A percentile compares a stretch with the other conserved stretches of the same genome.
Conservation (phyloP, 805 yeast species). For the Saccharomycopsis javanensis region DNA sequence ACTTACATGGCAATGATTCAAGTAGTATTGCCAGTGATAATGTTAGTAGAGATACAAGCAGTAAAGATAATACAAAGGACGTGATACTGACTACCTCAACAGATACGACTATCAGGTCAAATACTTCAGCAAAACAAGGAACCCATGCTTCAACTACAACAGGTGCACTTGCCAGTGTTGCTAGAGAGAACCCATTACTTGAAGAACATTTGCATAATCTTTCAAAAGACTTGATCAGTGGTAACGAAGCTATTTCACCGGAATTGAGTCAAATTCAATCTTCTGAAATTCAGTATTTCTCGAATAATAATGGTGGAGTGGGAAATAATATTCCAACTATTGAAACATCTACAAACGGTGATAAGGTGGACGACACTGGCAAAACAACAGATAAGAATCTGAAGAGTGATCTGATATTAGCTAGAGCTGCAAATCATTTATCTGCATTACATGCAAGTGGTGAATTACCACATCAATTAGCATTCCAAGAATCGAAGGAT, state of each 20-base stretch:
- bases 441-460: conserved; percentile 6
- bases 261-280: conserved; percentile 15
- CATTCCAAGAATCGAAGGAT: conserved; percentile 49
- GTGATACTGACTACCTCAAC: not conserved
- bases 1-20: not conserved
- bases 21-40: not conserved
- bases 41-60: not conserved
- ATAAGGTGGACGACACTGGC: not conserved
- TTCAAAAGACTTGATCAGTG: conserved; percentile 18
- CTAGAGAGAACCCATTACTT: not conserved
- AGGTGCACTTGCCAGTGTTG: not conserved
- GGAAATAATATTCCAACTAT: conserved; percentile 4
- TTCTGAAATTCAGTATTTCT: conserved; percentile 14
- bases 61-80: not conserved
- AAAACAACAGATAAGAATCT: not conserved
- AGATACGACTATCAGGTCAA: not conserved
- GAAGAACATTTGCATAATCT: conserved; percentile 17
- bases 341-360: not conserved
- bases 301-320: not conserved
- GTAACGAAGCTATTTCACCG: conserved; percentile 15
- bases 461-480: conserved; percentile 57
- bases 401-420: not conserved
- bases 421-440: conserved; percentile 4
- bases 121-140: not conserved
- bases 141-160: not conserved